phyloP scores from a whole-genome alignment of 139 green algal species.

The Volvox africanus region DNA sequence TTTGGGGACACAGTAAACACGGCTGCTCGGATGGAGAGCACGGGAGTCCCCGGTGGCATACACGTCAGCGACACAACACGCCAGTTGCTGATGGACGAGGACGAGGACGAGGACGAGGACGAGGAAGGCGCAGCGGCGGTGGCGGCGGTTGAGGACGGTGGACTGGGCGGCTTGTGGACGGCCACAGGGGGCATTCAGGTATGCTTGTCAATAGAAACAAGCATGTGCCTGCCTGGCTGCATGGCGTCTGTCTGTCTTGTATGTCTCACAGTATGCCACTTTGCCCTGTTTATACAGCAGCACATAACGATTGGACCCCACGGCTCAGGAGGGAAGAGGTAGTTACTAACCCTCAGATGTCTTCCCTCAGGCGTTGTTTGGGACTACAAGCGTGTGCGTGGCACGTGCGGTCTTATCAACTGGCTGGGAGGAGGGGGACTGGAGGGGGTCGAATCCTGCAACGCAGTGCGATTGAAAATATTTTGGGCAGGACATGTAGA shows the following conservation, averaged over 20 bases:
- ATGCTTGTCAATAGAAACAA: neutral
- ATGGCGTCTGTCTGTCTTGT: no score
- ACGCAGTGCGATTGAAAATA: no score
- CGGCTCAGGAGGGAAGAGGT: neutral
- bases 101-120: neutral
- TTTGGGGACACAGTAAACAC: constrained; percentile 49
- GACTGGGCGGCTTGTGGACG: neutral
- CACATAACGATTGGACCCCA: neutral
- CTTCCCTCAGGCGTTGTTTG: no score
- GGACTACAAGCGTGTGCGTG: no score
- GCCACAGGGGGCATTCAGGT: constrained; percentile 15
- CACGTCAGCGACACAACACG: constrained; percentile 37
- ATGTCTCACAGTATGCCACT: neutral
- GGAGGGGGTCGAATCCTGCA: no score
- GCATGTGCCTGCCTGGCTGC: neutral
- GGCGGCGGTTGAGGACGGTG: neutral
- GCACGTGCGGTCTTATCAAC: no score
- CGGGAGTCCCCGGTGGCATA: neutral
- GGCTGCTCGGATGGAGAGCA: constrained; percentile 40
- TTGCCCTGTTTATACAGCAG: neutral
- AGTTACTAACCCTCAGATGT: neutral
- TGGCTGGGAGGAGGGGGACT: no score
- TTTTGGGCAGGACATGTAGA: no score
- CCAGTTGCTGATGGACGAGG: neutral
- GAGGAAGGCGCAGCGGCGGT: neutral